These are phyloP conservation scores for Chaetomium cochliodes DNA, from an alignment of 495 filamentous ascomycete genomes.

Conservation along the genomic window DNA sequence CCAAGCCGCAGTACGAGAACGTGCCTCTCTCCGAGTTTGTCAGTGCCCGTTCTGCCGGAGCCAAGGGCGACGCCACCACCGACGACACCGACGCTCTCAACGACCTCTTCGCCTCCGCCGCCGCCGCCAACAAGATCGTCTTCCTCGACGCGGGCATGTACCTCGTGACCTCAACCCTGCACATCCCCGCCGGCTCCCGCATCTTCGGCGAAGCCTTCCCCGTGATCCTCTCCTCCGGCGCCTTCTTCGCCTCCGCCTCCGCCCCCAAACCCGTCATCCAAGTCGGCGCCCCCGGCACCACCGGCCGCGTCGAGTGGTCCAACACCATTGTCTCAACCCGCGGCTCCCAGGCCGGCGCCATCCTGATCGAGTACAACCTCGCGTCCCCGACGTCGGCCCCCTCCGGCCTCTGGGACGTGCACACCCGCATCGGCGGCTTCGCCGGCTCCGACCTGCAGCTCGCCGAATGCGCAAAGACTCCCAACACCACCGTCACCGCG, in stretches of 20 bases:
- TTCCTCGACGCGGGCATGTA: slow-evolving; percentile 88
- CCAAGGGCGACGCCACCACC: slow-evolving; percentile 66
- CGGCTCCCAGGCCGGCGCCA: slow-evolving; percentile 73
- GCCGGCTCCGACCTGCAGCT: slow-evolving; percentile 75
- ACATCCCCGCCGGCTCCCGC: slow-evolving; percentile 65
- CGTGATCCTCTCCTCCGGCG: slow-evolving; percentile 71
- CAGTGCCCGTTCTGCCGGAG: slow-evolving; percentile 68
- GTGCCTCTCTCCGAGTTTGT: slow-evolving; percentile 57
- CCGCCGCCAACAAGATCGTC: slow-evolving; percentile 58
- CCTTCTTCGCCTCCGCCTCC: slow-evolving; percentile 62
- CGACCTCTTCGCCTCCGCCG: slow-evolving; percentile 58
- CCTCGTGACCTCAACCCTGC: slow-evolving; percentile 71
- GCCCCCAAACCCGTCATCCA: slow-evolving; percentile 69
- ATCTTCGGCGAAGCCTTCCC: slow-evolving; percentile 85
- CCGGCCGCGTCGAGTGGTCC: slow-evolving; percentile 73
- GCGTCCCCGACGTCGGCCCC: slow-evolving; percentile 58
- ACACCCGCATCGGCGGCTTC: slow-evolving; percentile 77
- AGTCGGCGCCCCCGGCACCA: slow-evolving; percentile 68
- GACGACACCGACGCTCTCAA: slow-evolving; percentile 71
- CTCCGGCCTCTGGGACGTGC: slow-evolving; percentile 84
- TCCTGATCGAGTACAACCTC: slow-evolving; percentile 86
- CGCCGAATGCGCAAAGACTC: slow-evolving; percentile 65
- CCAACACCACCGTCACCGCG: slow-evolving; percentile 44
- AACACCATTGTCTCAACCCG: slow-evolving; percentile 74
- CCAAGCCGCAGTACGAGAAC: slow-evolving; percentile 68